Base-by-base conservation (phyloP, 1,139 yeast species). In the Williopsis jadinii region DNA sequence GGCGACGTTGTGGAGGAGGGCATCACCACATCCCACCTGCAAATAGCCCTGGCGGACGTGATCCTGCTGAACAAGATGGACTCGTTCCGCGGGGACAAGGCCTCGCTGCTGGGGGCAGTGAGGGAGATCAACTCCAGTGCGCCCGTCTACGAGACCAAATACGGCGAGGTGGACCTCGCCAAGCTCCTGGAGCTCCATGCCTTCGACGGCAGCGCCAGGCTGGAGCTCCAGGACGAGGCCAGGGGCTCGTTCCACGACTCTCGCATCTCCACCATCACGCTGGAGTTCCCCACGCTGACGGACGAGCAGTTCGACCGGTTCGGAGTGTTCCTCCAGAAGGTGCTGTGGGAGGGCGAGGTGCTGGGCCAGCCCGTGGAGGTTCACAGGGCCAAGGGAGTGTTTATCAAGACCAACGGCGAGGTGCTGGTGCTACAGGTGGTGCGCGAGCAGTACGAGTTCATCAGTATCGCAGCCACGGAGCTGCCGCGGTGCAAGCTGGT, bases 11-110 rank as follows among this genome's bases (percentile, higher is more conserved):
- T 19, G 4, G 48, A 70, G 29, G 74, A 73, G 41, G 80, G 82
- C 1, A 62, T 81, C 12, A 84, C 95, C 0, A 84, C 95, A 1
- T 96, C 97, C 0, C 90, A 85, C 58, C 68, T 87, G 32, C 98
- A 92, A 62, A 74, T 94, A 15, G 95, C 96, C 0, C 66, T 88
- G 58, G 97, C 97, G 0, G 98, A 92, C 60, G 77, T 77, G 9
- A 68, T 92, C 0, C 55, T 92, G 10, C 53, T 92, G 43, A 92
- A 94, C 63, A 92, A 92, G 60, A 64, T 75, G 31, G 98, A 92
- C 55, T 64, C 60, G 15, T 53, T 75, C 5, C 64, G 64, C 34
- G 52, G 56, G 1, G 52, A 56, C 1, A 57, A 47, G 4, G 48
- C 47, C 2, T 51, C 59, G 2, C 44, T 66, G 0, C 41, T 52